Base-by-base conservation (phyloP, 1,284 basidiomycete genomes). In the Ceratorhiza oryzae-sativae region DNA sequence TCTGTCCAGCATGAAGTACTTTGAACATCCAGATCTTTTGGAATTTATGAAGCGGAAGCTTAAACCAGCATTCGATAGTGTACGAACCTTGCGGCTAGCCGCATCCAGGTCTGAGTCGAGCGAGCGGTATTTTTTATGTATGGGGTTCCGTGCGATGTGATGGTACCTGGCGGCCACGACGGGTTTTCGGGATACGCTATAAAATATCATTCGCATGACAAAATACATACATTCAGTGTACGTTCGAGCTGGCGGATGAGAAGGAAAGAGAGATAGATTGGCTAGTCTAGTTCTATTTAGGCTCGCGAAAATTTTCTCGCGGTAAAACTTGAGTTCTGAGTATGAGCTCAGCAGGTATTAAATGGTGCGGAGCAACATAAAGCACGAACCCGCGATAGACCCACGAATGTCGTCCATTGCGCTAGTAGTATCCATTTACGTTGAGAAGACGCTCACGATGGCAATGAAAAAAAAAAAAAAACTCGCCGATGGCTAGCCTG, bases 91-190 rank as follows among this genome's bases (percentile, higher is more conserved):
- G n/a, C 39, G 67, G n/a, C 27, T 70, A 12, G 67, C 39, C 25
- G 67, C 67, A 8, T 92, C 91, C 74, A 85, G 91, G 8, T 76
- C 84, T 0, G 87, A 87, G 60, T 92, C 90, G 0, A 83, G 84
- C n/a, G 91, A 93, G 77, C 86, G 84, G 0, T 93, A 91, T 78
- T 92, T 88, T 82, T 79, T 93, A 2, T 93, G 91, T 45, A 62
- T 72, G 13, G 75, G 74, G 13, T 75, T 75, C 25, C 48, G 45
- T 48, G 58, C 67, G 30, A 30, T 25, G 20, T 32, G 30, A 27
- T 18, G 23, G 15, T n/a, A 20, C n/a, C n/a, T n/a, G n/a, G n/a
- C n/a, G n/a, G n/a, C n/a, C n/a, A n/a, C n/a, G n/a, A n/a, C n/a
- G n/a, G n/a, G n/a, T n/a, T n/a, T n/a, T n/a, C n/a, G n/a, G n/a